Evolutionary conservation across 352 stramenopile species (phyloP).

Genomic region (Globisporangium camurandrum): DNA sequence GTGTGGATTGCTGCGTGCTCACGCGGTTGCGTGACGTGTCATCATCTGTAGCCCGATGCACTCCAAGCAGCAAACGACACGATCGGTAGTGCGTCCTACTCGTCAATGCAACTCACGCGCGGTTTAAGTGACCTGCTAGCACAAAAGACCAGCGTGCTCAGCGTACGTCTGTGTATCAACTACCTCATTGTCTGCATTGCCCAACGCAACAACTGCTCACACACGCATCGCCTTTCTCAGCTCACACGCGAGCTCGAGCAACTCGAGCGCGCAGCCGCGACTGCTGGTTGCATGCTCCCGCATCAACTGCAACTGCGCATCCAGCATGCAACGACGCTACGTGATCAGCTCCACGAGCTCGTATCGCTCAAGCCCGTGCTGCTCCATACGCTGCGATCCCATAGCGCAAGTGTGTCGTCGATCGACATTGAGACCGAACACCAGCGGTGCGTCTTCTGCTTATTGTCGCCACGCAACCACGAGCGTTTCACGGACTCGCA

Average conservation of each 20-base stretch:
- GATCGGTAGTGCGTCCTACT: constrained; percentile 17
- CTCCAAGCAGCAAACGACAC: neutral
- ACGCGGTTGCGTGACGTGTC: neutral
- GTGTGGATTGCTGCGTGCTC: neutral
- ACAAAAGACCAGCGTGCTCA: constrained; percentile 16
- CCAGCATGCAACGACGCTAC: constrained; percentile 13
- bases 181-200: neutral
- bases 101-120: constrained; percentile 20
- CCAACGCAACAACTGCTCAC: neutral
- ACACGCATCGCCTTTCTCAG: constrained; percentile 6
- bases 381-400: constrained; percentile 28
- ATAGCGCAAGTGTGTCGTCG: constrained; percentile 20
- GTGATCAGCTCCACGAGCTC: constrained; percentile 19
- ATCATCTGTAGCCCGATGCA: neutral
- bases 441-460: constrained; percentile 17
- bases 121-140: constrained; percentile 14
- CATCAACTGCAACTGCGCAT: constrained; percentile 22
- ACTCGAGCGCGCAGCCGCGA: constrained; percentile 22
- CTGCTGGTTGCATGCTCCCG: constrained; percentile 16
- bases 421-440: constrained; percentile 36
- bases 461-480: neutral
- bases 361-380: constrained; percentile 31
- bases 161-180: constrained; percentile 9
- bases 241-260: constrained; percentile 28
- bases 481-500: neutral